A percentile compares a stretch with the other conserved stretches of the same genome.
These are phyloP conservation scores for Ascochyta koolunga DNA, from an alignment of 2,329 filamentous ascomycete species.

Conservation along the genomic window DNA sequence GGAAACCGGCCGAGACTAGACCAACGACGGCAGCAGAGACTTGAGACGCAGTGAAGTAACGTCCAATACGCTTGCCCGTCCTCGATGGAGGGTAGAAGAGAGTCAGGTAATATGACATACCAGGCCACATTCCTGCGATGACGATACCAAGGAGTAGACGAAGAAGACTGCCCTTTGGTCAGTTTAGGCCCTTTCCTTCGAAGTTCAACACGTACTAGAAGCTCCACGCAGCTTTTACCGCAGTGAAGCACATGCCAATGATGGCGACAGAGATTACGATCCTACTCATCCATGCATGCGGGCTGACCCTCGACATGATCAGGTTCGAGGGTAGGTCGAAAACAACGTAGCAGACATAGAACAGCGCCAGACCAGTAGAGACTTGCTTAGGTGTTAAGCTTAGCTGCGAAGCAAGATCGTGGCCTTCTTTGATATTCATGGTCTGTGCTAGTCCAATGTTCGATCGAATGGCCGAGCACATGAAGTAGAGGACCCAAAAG, in stretches of 20 bases:
- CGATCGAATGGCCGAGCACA: constrained; percentile 88
- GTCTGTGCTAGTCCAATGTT: constrained; percentile 95
- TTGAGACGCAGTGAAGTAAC: constrained; percentile 88
- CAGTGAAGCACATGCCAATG: constrained; percentile 82
- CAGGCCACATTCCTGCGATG: constrained; percentile 93
- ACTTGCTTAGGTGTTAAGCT: constrained; percentile 75
- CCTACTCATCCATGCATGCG: constrained; percentile 88
- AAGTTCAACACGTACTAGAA: constrained; percentile 65
- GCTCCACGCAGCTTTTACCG: constrained; percentile 82
- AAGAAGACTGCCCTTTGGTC: constrained; percentile 60
- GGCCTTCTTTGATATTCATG: constrained; percentile 75
- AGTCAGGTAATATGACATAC: constrained; percentile 91
- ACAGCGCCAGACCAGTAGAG: constrained; percentile 82
- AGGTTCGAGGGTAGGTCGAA: constrained; percentile 90
- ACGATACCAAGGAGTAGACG: constrained; percentile 85
- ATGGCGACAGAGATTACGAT: constrained; percentile 88
- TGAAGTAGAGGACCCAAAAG: constrained; percentile 90
- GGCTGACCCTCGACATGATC: constrained; percentile 83
- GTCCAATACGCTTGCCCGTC: constrained; percentile 85
- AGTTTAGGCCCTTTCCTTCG: neutral
- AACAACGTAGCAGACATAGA: constrained; percentile 90
- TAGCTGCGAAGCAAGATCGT: constrained; percentile 77
- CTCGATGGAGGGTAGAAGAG: constrained; percentile 88
- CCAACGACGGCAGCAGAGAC: constrained; percentile 89
- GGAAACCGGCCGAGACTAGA: constrained; percentile 87